Conservation (phyloP, 805 yeast species). For the Pichia insulana region DNA sequence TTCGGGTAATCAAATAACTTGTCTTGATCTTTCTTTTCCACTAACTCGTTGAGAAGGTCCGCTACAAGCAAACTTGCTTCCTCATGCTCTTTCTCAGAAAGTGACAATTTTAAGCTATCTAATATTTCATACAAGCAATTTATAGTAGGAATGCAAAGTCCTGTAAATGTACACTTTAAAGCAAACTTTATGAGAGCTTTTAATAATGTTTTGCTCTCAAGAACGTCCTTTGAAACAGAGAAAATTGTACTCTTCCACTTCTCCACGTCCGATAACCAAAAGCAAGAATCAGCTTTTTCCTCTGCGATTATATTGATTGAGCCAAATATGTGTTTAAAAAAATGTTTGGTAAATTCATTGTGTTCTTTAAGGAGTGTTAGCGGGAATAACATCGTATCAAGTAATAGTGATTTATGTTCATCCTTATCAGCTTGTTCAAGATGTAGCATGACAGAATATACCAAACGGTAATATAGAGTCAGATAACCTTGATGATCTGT, state of each 20-base stretch:
- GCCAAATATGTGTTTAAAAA: constrained; percentile 1
- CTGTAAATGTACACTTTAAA: neutral
- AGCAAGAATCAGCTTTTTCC: constrained; percentile 4
- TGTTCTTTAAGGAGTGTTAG: constrained; percentile 1
- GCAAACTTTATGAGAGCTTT: neutral
- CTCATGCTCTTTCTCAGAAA: neutral
- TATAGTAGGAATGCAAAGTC: neutral
- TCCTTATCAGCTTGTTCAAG: constrained; percentile 1
- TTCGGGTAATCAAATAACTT: too few species aligned
- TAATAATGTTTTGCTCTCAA: constrained; percentile 1
- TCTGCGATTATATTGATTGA: neutral
- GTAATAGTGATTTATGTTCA: neutral
- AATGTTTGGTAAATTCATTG: neutral
- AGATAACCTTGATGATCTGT: constrained; percentile 3
- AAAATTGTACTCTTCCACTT: constrained; percentile 6
- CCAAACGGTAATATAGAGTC: constrained; percentile 7
- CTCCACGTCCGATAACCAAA: constrained; percentile 9
- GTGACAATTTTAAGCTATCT: neutral
- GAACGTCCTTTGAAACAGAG: constrained; percentile 6
- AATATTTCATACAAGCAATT: neutral
- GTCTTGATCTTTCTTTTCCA: too few species aligned
- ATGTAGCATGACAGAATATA: constrained; percentile 8
- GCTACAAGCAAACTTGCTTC: too few species aligned
- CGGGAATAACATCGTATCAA: constrained; percentile 2
- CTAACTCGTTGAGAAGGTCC: too few species aligned